A percentile compares a stretch with the other conserved stretches of the same genome.
These are phyloP conservation scores for Heterobasidion parviporum DNA, from an alignment of 1,284 basidiomycete genomes.

Conservation along the genomic window DNA sequence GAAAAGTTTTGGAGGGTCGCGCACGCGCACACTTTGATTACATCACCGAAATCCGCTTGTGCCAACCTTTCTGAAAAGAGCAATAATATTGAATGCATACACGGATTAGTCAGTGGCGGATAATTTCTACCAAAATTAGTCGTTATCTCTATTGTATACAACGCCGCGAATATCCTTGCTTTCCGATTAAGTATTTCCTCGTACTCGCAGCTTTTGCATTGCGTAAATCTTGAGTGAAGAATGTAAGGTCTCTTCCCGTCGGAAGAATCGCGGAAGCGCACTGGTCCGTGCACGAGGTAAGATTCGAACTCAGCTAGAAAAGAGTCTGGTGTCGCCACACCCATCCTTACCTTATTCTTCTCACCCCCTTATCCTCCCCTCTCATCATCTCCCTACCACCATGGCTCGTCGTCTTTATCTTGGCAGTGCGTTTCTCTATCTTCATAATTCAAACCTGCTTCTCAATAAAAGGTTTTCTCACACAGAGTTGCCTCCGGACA, in stretches of 20 bases:
- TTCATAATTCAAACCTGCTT: conserved; percentile 56
- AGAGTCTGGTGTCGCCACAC: background rate
- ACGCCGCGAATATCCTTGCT: too few relatives aligned
- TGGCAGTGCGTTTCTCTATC: conserved; percentile 72
- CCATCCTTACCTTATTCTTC: background rate
- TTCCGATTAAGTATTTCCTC: background rate
- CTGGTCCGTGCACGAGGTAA: conserved; percentile 4
- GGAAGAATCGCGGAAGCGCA: background rate
- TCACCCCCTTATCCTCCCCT: conserved; percentile 1
- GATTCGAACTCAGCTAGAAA: conserved; percentile 9
- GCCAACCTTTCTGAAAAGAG: too few relatives aligned
- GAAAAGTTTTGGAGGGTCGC: too few relatives aligned
- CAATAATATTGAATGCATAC: too few relatives aligned
- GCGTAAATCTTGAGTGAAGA: background rate
- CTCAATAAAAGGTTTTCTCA: background rate
- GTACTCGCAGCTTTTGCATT: background rate
- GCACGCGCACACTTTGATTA: too few relatives aligned
- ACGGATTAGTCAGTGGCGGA: too few relatives aligned
- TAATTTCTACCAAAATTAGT: too few relatives aligned
- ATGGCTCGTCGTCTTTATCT: conserved; percentile 79
- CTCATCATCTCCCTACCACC: conserved; percentile 23
- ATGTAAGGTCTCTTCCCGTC: background rate
- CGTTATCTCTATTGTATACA: too few relatives aligned
- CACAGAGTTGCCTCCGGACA: conserved; percentile 70
- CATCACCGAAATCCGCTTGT: too few relatives aligned